phyloP scores from a whole-genome alignment of 176 grass and related monocot genomes.

The Secale cereale region DNA sequence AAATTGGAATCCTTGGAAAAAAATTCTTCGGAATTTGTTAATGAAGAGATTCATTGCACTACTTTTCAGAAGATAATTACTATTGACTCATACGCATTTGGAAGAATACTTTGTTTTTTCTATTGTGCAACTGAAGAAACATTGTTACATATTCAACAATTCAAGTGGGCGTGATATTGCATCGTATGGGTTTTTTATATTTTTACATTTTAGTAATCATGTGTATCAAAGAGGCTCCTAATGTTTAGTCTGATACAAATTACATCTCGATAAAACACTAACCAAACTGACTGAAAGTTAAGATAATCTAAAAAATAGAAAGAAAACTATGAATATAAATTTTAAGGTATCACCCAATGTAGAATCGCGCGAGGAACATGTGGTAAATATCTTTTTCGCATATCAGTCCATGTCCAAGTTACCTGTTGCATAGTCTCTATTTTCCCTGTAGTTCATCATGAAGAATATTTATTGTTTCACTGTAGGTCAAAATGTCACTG shows the following conservation, averaged over 20 bases:
- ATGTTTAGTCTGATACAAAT: not conserved
- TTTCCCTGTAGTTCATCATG: not conserved
- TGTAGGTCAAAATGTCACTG: not conserved
- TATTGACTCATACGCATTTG: not conserved
- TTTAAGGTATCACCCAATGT: too few species aligned
- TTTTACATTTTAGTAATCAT: not conserved
- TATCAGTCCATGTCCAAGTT: not conserved
- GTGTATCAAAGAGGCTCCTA: not conserved
- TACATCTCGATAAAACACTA: not conserved
- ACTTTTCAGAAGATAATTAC: not conserved
- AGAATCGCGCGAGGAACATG: not conserved
- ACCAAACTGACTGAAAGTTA: not conserved
- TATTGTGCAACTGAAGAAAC: not conserved
- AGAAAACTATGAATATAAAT: not conserved
- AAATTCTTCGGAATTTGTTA: too few species aligned
- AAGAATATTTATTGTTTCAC: not conserved
- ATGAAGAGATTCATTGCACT: not conserved
- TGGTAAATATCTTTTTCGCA: not conserved
- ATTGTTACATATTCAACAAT: not conserved
- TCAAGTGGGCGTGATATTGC: not conserved
- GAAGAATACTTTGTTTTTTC: not conserved
- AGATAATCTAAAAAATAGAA: not conserved
- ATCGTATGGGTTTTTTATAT: not conserved
- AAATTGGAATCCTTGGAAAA: not conserved
- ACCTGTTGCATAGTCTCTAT: not conserved